Evolutionary conservation across 306 rosid genomes (phyloP).

Genomic region (Abrus pulchellus): DNA sequence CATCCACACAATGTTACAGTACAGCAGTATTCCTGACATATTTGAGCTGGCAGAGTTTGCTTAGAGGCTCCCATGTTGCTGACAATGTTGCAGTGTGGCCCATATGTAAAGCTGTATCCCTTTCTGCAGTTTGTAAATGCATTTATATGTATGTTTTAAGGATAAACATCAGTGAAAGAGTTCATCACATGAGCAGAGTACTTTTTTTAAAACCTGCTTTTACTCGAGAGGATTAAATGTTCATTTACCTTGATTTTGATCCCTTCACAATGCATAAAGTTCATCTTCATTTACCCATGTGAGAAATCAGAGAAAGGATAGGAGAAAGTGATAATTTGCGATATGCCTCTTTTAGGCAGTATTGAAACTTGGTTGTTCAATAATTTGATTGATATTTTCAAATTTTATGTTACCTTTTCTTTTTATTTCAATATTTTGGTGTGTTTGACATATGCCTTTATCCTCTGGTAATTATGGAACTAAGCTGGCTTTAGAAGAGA

Average conservation of each 20-base stretch:
- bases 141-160: slow-evolving; percentile 10
- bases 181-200: not conserved
- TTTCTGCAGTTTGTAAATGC: slow-evolving; percentile 27
- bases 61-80: not conserved
- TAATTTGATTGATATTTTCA: slow-evolving; percentile 9
- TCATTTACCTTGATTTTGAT: slow-evolving; percentile 39
- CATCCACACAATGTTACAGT: not conserved
- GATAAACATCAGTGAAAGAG: slow-evolving; percentile 21
- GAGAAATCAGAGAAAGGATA: slow-evolving; percentile 19
- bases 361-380: slow-evolving; percentile 26
- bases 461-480: slow-evolving; percentile 4
- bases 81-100: not conserved
- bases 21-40: not conserved
- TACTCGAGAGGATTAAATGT: not conserved
- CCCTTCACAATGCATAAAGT: slow-evolving; percentile 26
- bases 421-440: slow-evolving; percentile 21
- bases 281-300: slow-evolving; percentile 1
- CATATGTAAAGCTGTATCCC: not conserved
- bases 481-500: slow-evolving; percentile 36
- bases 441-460: slow-evolving; percentile 6
- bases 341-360: slow-evolving; percentile 24
- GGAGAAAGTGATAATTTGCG: not conserved
- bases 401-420: not conserved
- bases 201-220: not conserved
- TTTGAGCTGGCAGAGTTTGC: slow-evolving; percentile 29